These are phyloP conservation scores for Cadophora malorum DNA, from an alignment of 2,329 filamentous ascomycete species.

Conservation along the genomic window DNA sequence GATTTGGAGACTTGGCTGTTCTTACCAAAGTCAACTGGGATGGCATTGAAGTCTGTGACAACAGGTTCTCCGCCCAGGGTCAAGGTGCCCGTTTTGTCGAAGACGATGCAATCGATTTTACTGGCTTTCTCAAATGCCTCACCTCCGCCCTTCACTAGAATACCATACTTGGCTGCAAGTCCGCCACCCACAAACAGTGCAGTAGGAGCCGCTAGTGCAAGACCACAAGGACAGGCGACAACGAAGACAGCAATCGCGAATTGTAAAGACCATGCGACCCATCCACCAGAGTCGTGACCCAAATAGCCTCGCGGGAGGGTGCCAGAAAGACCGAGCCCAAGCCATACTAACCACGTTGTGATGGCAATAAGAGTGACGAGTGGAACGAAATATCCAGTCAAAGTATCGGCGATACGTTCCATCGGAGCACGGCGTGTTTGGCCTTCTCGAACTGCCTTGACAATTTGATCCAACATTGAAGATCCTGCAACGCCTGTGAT, in stretches of 20 bases:
- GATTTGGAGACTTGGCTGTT: constrained; percentile 24
- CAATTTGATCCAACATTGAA: constrained; percentile 82
- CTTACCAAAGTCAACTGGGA: constrained; percentile 34
- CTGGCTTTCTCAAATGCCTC: constrained; percentile 66
- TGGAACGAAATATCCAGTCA: constrained; percentile 81
- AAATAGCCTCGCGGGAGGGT: constrained; percentile 62
- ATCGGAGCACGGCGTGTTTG: constrained; percentile 78
- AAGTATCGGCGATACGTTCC: constrained; percentile 73
- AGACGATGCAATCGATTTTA: constrained; percentile 60
- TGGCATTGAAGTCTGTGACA: constrained; percentile 54
- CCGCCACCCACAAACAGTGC: constrained; percentile 65
- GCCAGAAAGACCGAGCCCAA: constrained; percentile 66
- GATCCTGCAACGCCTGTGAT: constrained; percentile 70
- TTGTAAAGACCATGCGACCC: constrained; percentile 76
- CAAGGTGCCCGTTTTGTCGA: constrained; percentile 66
- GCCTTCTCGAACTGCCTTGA: constrained; percentile 77
- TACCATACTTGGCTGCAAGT: constrained; percentile 61
- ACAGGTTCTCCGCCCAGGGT: constrained; percentile 70
- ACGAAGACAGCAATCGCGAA: constrained; percentile 73
- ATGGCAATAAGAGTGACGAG: constrained; percentile 73
- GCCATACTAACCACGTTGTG: constrained; percentile 74
- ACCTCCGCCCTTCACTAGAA: constrained; percentile 64
- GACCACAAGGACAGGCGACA: constrained; percentile 65
- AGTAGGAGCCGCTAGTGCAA: constrained; percentile 64
- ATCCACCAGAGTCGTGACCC: constrained; percentile 58